Percentiles rank a stretch among this genome's conserved stretches.
Conservation (phyloP, 2,329 filamentous ascomycete species). For the Didymella segeticola region DNA sequence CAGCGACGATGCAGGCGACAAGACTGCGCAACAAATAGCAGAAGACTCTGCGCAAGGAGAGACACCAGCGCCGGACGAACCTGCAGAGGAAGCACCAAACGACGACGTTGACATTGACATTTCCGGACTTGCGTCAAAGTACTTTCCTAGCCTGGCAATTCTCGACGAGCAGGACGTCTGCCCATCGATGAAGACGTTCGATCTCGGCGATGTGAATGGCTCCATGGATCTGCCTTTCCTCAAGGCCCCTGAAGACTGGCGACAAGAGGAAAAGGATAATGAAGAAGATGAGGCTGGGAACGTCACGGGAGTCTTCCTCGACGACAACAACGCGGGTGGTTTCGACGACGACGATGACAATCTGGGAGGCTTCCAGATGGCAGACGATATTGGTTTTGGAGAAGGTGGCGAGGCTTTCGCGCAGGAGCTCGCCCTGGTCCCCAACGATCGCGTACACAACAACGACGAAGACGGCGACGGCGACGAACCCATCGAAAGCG, state of each 20-base stretch:
- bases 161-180: conserved; percentile 92
- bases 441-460: conserved; percentile 82
- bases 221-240: conserved; percentile 91
- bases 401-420: conserved; percentile 98
- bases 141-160: conserved; percentile 80
- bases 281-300: conserved; percentile 63
- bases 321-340: conserved; percentile 82
- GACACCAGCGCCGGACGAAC: conserved; percentile 40
- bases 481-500: conserved; percentile 55
- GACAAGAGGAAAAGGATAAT: conserved; percentile 68
- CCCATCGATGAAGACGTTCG: conserved; percentile 91
- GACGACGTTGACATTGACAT: conserved; percentile 82
- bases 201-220: conserved; percentile 84
- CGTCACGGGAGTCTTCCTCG: conserved; percentile 81
- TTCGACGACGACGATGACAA: conserved; percentile 77
- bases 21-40: conserved; percentile 54
- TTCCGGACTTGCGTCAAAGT: conserved; percentile 73
- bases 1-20: conserved; percentile 79
- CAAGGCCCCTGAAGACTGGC: conserved; percentile 86
- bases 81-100: conserved; percentile 52
- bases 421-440: conserved; percentile 82
- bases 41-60: conserved; percentile 53
- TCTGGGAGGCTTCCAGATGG: conserved; percentile 67
- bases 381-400: conserved; percentile 80
- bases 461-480: conserved; percentile 64